Evolutionary conservation across 164 flowering plant species (phyloP), one percentile per base, ranked within the genome.

Genomic region (Warburgia ugandensis): DNA sequence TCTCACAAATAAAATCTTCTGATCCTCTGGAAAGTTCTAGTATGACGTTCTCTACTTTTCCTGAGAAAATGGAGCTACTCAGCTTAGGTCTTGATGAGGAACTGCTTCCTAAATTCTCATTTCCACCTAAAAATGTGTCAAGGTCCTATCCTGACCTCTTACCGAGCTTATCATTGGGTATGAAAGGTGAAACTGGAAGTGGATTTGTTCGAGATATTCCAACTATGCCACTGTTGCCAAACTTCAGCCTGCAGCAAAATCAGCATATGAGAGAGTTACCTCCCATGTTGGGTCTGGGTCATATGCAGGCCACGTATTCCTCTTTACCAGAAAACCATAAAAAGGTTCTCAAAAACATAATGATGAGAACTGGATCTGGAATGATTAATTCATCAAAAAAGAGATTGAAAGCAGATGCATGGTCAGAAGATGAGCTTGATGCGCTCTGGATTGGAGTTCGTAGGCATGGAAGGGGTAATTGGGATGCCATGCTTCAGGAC

Each of bases 401-500:
- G 78, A 81, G 69, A 53, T 23, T 66, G 14, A 86, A 70, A 70
- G 47, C 56, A 13, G 85, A 83, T 67, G 29, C 39, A n/a, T 94
- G 99, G 99, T 78, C 97, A 30, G 99, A 94, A 56, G 91, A 94
- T 64, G 99, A 94, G 65, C 95, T 94, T 41, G 99, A 94, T 73
- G 73, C 67, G 48, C 81, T 94, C 11, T 94, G 99, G 99, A 76
- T 94, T 69, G 99, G 99, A 55, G 91, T 94, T 57, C 95, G 99
- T 29, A 72, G 99, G 61, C 84, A 94, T 68, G 99, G 99, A 30
- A 63, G 68, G 36, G 96, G 96, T 26, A 89, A 84, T 54, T 94
- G 99, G 97, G 81, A 78, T 38, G 55, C 71, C 30, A 81, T 94
- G 86, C 82, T 89, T 9, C 78, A 72, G 61, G 94, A 94, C 50